These are phyloP conservation scores for Capsicum baccatum DNA, from an alignment of 257 asterid genomes.

Conservation along the genomic window DNA sequence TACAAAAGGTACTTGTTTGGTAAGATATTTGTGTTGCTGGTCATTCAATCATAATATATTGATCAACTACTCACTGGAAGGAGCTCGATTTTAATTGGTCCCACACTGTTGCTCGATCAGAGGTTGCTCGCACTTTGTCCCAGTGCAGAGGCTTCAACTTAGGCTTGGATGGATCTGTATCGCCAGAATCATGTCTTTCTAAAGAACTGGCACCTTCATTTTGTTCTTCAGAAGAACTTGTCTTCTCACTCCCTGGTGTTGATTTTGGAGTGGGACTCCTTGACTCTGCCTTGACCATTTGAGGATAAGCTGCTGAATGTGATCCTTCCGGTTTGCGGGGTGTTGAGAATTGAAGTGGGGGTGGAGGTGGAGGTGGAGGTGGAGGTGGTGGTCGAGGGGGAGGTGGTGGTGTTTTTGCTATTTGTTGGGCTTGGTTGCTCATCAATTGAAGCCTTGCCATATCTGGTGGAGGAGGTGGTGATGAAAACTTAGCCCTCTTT, in stretches of 20 bases:
- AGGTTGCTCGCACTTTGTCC: conserved; percentile 98
- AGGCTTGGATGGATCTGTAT: conserved; percentile 68
- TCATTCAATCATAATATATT: conserved; percentile 4
- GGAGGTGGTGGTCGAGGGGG: conserved; percentile 52
- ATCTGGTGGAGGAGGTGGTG: conserved; percentile 91
- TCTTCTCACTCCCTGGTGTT: conserved; percentile 42
- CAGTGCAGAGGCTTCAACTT: conserved; percentile 93
- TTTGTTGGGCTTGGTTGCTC: conserved; percentile 52
- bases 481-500: conserved; percentile 65
- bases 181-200: conserved; percentile 51
- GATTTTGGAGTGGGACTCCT: conserved; percentile 44
- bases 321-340: conserved; percentile 41
- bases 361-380: conserved; percentile 41
- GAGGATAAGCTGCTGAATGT: conserved; percentile 43
- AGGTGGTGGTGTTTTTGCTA: conserved; percentile 48
- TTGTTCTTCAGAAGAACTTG: conserved; percentile 39
- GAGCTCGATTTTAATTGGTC: conserved; percentile 92
- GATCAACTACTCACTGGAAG: conserved; percentile 77
- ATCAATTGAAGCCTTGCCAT: conserved; percentile 65
- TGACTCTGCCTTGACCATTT: conserved; percentile 43
- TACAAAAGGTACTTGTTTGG: conserved; percentile 9
- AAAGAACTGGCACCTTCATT: conserved; percentile 40
- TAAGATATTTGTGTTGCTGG: conserved; percentile 27
- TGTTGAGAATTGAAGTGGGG: conserved; percentile 37
- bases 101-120: conserved; percentile 93